Percentiles rank a stretch among this genome's conserved stretches.
Conservation (phyloP, 2,329 filamentous ascomycete genomes). For the Akanthomyces muscarius region DNA sequence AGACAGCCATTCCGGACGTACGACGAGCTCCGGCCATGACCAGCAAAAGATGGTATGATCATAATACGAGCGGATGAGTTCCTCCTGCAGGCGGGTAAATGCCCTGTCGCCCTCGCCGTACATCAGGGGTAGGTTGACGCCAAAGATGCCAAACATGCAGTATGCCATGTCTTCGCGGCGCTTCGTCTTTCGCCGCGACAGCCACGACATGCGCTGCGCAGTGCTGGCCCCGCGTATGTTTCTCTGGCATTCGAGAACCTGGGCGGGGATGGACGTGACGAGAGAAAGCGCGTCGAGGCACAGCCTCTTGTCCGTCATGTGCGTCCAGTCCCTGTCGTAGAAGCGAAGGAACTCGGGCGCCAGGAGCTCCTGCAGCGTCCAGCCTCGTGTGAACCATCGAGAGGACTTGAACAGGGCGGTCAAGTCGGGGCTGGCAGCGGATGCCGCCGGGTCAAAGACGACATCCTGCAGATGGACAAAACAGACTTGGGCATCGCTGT, state of each 20-base stretch:
- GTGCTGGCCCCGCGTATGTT: neutral
- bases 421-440: constrained; percentile 13
- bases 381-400: constrained; percentile 22
- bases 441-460: neutral
- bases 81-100: constrained; percentile 21
- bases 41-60: constrained; percentile 6
- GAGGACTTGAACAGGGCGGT: constrained; percentile 17
- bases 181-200: constrained; percentile 20
- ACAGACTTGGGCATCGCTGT: neutral
- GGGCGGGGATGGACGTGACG: constrained; percentile 20
- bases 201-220: constrained; percentile 20
- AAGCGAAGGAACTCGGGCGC: constrained; percentile 24
- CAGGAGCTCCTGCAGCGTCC: constrained; percentile 24
- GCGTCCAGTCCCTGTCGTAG: constrained; percentile 23
- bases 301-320: constrained; percentile 20
- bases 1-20: neutral
- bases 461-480: neutral
- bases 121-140: constrained; percentile 27
- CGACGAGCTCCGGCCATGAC: neutral
- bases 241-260: constrained; percentile 4
- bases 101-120: constrained; percentile 25
- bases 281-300: constrained; percentile 17
- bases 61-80: constrained; percentile 12
- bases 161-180: constrained; percentile 26
- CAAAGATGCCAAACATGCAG: constrained; percentile 26